Conservation (phyloP, 306 rosid genomes). For the Lablab purpureus region DNA sequence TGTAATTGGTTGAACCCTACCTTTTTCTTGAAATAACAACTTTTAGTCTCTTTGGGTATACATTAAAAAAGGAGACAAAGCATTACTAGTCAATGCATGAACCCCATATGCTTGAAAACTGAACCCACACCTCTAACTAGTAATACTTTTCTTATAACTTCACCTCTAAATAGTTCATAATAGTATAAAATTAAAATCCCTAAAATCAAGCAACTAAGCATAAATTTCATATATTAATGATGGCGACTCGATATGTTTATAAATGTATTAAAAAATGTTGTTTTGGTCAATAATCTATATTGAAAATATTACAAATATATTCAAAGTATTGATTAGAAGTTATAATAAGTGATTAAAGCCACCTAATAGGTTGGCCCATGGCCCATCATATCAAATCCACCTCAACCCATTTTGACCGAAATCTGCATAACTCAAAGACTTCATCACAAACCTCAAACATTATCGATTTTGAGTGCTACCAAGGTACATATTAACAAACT, state of each 20-base stretch:
- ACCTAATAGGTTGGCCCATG: not conserved
- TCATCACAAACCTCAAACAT: not conserved
- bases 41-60: not conserved
- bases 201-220: not conserved
- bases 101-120: not conserved
- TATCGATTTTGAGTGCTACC: too few relatives aligned
- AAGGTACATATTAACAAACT: too few relatives aligned
- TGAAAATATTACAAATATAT: not conserved
- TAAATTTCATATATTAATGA: not conserved
- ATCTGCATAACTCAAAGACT: not conserved
- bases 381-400: not conserved
- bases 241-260: not conserved
- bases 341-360: not conserved
- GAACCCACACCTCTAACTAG: not conserved
- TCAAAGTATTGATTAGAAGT: not conserved
- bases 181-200: not conserved
- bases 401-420: not conserved
- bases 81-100: not conserved
- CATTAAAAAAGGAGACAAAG: not conserved
- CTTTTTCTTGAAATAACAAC: not conserved
- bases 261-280: not conserved
- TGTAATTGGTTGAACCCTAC: not conserved
- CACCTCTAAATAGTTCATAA: not conserved
- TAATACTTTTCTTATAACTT: not conserved
- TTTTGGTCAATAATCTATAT: not conserved